phyloP scores from a whole-genome alignment of 176 grass and related monocot species.

The Triticum aestivum region DNA sequence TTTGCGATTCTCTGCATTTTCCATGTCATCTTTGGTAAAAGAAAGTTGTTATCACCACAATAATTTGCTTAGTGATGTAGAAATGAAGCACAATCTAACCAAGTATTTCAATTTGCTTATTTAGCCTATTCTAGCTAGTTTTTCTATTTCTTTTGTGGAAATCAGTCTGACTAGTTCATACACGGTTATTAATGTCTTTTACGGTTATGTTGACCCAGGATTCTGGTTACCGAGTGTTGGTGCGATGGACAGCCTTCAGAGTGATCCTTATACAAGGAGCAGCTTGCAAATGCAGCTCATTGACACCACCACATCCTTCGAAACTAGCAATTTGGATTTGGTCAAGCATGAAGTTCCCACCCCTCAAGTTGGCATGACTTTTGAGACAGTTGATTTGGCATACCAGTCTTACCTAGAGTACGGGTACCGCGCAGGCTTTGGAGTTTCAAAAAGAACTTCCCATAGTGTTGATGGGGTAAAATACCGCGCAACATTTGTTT shows the following conservation, averaged over 20 bases:
- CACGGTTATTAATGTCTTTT: background rate
- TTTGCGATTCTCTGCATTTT: background rate
- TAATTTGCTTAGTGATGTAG: slow-evolving; percentile 1
- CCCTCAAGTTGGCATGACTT: slow-evolving; percentile 74
- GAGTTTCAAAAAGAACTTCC: slow-evolving; percentile 74
- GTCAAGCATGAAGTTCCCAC: slow-evolving; percentile 37
- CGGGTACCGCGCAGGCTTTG: slow-evolving; percentile 75
- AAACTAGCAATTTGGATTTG: slow-evolving; percentile 32
- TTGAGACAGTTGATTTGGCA: slow-evolving; percentile 75
- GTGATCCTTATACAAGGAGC: slow-evolving; percentile 41
- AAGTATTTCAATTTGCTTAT: slow-evolving; percentile 12
- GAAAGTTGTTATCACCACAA: background rate
- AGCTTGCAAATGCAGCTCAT: slow-evolving; percentile 26
- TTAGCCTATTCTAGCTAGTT: background rate
- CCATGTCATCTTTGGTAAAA: background rate
- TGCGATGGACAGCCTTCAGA: slow-evolving; percentile 39
- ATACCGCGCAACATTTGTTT: slow-evolving; percentile 82
- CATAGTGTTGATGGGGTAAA: slow-evolving; percentile 77
- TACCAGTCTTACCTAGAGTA: slow-evolving; percentile 82
- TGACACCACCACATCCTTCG: slow-evolving; percentile 35
- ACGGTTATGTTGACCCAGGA: slow-evolving; percentile 23
- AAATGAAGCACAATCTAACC: background rate
- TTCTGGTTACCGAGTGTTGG: slow-evolving; percentile 4
- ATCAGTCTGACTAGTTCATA: background rate
- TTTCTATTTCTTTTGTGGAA: background rate